phyloP scores from a whole-genome alignment of 768 basidiomycete species.

The Imleria badia region DNA sequence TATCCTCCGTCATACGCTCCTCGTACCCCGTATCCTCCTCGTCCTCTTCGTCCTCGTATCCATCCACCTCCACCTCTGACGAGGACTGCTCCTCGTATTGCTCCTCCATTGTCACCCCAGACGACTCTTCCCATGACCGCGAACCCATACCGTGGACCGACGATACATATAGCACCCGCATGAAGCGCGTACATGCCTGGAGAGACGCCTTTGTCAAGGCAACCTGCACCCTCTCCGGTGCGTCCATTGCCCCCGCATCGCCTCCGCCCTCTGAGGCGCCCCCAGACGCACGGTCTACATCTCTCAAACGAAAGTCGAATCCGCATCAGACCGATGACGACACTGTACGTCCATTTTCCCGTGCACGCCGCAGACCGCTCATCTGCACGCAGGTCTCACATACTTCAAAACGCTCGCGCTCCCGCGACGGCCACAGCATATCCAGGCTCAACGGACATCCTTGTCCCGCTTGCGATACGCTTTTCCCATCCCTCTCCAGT shows the following conservation, averaged over 20 bases:
- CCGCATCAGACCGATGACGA: conserved; percentile 42
- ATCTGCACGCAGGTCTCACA: conserved; percentile 44
- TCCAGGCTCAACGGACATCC: conserved; percentile 50
- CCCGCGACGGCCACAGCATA: conserved; percentile 37
- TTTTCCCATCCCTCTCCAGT: conserved; percentile 57
- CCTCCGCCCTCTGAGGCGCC: conserved; percentile 4
- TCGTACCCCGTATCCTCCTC: conserved; percentile 28
- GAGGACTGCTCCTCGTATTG: conserved; percentile 70
- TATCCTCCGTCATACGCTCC: conserved; percentile 35
- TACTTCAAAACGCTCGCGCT: conserved; percentile 58
- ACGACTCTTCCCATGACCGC: conserved; percentile 33
- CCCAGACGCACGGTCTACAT: conserved; percentile 29
- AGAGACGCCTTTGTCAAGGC: conserved; percentile 55
- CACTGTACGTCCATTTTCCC: conserved; percentile 31
- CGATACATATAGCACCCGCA: conserved; percentile 53
- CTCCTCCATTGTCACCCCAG: conserved; percentile 56
- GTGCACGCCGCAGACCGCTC: conserved; percentile 13
- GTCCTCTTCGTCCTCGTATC: conserved; percentile 37
- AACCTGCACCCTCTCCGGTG: conserved; percentile 42
- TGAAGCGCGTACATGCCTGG: conserved; percentile 74
- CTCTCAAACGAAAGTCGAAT: conserved; percentile 49
- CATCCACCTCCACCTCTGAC: conserved; percentile 35
- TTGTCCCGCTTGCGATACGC: conserved; percentile 74
- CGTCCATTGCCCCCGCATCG: conserved; percentile 15
- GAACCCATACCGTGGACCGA: conserved; percentile 33